phyloP scores from a whole-genome alignment of 176 grass and related monocot genomes.

The Aegilops speltoides region DNA sequence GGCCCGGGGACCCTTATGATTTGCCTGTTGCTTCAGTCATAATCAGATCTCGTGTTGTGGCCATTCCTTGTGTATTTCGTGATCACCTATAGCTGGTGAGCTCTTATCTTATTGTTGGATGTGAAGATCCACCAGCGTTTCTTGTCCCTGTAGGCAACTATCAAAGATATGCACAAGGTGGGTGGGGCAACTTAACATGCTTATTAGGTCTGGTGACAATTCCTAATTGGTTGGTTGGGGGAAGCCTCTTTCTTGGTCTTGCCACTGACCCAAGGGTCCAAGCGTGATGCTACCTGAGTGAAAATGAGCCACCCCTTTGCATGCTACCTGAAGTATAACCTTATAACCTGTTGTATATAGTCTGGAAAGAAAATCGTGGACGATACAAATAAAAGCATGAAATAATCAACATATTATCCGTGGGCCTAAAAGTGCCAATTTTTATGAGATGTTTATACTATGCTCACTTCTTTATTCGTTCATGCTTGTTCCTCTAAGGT shows the following conservation, averaged over 20 bases:
- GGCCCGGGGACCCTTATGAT: slow-evolving; percentile 20
- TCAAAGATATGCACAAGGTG: neutral
- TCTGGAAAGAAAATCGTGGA: neutral
- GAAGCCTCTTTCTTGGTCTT: neutral
- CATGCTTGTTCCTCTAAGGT: neutral
- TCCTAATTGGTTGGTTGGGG: neutral
- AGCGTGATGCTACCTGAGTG: neutral
- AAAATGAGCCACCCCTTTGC: neutral
- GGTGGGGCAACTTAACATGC: neutral
- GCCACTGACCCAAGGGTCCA: neutral
- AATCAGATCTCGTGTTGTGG: slow-evolving; percentile 27
- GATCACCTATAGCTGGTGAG: slow-evolving; percentile 28
- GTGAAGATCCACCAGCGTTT: slow-evolving; percentile 15
- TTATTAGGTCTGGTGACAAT: neutral
- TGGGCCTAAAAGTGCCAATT: neutral
- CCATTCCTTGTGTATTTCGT: slow-evolving; percentile 20
- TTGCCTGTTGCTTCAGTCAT: slow-evolving; percentile 41
- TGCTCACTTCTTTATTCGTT: neutral
- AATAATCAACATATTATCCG: neutral
- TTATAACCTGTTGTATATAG: no score
- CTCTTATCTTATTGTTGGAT: slow-evolving; percentile 9
- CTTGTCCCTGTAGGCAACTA: neutral
- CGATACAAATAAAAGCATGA: neutral
- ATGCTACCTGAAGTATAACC: no score
- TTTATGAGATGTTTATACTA: neutral